A percentile compares a stretch with the other conserved stretches of the same genome.
These are phyloP conservation scores for Immersiella caudata DNA, from an alignment of 495 filamentous ascomycete genomes.

Conservation along the genomic window DNA sequence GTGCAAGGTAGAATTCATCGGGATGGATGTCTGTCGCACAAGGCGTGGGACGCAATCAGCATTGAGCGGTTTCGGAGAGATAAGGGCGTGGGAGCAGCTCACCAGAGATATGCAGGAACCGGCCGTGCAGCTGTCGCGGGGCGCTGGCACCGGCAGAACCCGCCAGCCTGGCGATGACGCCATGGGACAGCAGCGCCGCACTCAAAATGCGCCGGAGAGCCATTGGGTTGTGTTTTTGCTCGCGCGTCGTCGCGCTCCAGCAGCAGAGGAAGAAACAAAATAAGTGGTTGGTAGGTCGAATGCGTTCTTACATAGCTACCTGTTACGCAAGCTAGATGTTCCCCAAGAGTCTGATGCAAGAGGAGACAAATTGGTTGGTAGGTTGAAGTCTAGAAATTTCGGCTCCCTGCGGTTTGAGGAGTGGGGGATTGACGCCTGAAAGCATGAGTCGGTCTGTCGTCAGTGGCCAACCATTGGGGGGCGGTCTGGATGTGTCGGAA, in stretches of 20 bases:
- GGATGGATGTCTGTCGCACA: conserved; percentile 76
- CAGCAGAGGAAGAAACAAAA: conserved; percentile 15
- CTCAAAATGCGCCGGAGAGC: conserved; percentile 27
- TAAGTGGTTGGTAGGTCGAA: neutral
- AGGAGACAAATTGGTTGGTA: neutral
- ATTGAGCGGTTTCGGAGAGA: neutral
- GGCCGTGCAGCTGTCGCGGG: conserved; percentile 66
- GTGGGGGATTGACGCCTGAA: neutral
- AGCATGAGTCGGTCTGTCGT: neutral
- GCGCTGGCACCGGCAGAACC: conserved; percentile 26
- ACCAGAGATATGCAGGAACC: conserved; percentile 97
- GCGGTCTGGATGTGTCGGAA: conserved; percentile 20
- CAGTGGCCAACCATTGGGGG: conserved; percentile 20
- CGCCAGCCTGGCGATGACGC: conserved; percentile 36
- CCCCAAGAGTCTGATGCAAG: neutral
- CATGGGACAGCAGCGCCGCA: conserved; percentile 40
- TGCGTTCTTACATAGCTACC: conserved; percentile 19
- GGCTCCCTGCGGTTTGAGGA: conserved; percentile 16
- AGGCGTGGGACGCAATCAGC: conserved; percentile 3
- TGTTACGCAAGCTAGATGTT: neutral
- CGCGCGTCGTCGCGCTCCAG: neutral
- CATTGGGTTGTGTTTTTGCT: conserved; percentile 19
- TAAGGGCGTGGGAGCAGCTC: conserved; percentile 28
- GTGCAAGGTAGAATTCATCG: conserved; percentile 78
- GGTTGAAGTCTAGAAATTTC: conserved; percentile 19